Conservation (phyloP, 169 alveolate species). For the Theileria parva region DNA sequence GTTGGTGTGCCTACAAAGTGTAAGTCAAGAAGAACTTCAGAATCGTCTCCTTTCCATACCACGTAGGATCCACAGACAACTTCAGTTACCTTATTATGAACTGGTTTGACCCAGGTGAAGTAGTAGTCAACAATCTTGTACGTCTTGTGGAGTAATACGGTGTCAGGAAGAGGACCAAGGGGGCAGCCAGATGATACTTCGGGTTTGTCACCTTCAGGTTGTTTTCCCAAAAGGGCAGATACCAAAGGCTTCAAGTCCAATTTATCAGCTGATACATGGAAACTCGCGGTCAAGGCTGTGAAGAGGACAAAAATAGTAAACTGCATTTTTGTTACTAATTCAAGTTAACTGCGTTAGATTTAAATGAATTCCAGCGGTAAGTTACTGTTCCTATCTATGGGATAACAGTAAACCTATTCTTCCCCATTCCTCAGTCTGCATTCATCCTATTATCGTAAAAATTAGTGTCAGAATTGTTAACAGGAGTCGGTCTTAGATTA, state of each 20-base stretch:
- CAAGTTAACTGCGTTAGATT: too few species aligned
- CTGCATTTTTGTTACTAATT: not conserved
- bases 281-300: not conserved
- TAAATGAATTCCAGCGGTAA: too few species aligned
- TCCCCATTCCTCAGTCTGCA: too few species aligned
- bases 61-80: not conserved
- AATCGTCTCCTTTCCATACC: not conserved
- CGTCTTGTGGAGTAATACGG: not conserved
- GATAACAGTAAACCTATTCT: too few species aligned
- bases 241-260: not conserved
- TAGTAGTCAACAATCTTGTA: not conserved
- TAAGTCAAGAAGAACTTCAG: not conserved
- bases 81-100: not conserved
- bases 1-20: not conserved
- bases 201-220: not conserved
- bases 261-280: not conserved
- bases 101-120: not conserved
- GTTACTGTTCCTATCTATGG: too few species aligned
- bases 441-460: too few species aligned
- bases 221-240: not conserved
- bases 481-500: too few species aligned
- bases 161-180: not conserved
- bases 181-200: not conserved
- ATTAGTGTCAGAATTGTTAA: too few species aligned
- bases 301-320: too few species aligned